These are phyloP conservation scores for Sorghum bicolor DNA, from an alignment of 176 grass and related monocot genomes.

Conservation along the genomic window DNA sequence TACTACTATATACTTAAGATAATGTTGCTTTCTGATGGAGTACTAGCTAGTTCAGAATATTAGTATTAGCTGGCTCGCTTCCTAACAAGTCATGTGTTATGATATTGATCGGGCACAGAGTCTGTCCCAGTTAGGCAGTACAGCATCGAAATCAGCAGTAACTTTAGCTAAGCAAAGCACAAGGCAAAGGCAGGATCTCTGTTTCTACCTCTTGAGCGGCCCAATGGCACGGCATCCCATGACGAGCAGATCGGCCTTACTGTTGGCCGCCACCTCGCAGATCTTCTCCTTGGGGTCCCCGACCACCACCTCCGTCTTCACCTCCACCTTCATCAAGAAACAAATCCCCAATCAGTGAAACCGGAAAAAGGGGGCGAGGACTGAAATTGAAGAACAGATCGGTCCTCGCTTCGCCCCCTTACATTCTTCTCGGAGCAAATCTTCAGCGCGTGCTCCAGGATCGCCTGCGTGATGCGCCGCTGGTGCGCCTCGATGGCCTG, in stretches of 20 bases:
- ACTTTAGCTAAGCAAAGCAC: background rate
- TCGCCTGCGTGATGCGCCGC: constrained; percentile 77
- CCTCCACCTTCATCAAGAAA: constrained; percentile 55
- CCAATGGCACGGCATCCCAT: constrained; percentile 89
- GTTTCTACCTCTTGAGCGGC: constrained; percentile 64
- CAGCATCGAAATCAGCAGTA: background rate
- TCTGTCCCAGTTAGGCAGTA: background rate
- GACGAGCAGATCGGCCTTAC: constrained; percentile 81
- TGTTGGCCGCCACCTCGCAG: constrained; percentile 56
- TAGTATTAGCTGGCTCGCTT: background rate
- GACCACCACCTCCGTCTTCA: constrained; percentile 83
- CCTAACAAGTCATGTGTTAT: background rate
- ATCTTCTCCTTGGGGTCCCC: constrained; percentile 96
- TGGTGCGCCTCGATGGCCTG: constrained; percentile 91
- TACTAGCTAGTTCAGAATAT: background rate
- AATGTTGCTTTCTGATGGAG: background rate
- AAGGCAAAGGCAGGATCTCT: background rate
- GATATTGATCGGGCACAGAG: background rate
- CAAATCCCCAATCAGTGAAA: background rate
- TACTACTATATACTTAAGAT: background rate
- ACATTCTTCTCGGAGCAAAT: constrained; percentile 84
- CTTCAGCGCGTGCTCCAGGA: constrained; percentile 76
- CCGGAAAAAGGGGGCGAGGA: background rate
- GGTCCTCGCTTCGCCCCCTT: constrained; percentile 1
- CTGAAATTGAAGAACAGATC: background rate